A percentile compares a stretch with the other conserved stretches of the same genome.
Conservation (phyloP, 2,329 filamentous ascomycete species). For the Exserohilum rostratum region DNA sequence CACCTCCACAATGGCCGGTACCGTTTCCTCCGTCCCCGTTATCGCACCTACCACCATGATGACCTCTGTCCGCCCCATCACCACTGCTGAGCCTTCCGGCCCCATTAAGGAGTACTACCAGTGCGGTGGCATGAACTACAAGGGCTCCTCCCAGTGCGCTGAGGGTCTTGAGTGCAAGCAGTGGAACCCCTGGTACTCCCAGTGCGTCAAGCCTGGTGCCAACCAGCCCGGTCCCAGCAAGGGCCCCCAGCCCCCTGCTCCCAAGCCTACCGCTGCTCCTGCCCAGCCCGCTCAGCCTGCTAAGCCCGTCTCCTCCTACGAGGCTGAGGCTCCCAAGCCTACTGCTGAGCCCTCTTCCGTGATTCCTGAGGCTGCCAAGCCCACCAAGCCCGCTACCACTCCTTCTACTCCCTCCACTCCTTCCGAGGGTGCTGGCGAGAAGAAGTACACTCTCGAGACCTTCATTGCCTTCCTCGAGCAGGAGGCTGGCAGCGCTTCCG, state of each 20-base stretch:
- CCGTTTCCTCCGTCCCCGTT: neutral
- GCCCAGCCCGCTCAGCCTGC: neutral
- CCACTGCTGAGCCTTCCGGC: slow-evolving; percentile 23
- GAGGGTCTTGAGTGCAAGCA: slow-evolving; percentile 49
- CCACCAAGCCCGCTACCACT: slow-evolving; percentile 9
- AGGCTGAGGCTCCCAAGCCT: neutral
- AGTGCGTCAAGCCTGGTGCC: slow-evolving; percentile 46
- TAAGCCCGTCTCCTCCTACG: neutral
- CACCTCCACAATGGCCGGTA: slow-evolving; percentile 9
- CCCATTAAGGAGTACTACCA: slow-evolving; percentile 39
- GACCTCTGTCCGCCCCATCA: slow-evolving; percentile 28
- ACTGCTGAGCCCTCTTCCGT: slow-evolving; percentile 10
- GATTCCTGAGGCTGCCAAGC: slow-evolving; percentile 10
- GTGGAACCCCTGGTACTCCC: slow-evolving; percentile 54
- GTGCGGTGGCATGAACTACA: slow-evolving; percentile 54
- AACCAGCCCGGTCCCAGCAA: slow-evolving; percentile 17
- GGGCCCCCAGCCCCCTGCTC: slow-evolving; percentile 12
- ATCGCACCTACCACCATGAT: slow-evolving; percentile 28
- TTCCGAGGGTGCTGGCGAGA: slow-evolving; percentile 14
- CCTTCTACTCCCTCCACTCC: slow-evolving; percentile 3
- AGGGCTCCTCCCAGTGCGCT: slow-evolving; percentile 48
- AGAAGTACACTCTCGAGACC: slow-evolving; percentile 26
- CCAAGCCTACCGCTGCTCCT: neutral
- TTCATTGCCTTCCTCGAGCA: slow-evolving; percentile 23
- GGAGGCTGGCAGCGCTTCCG: slow-evolving; percentile 15